Percentiles rank a stretch among this genome's conserved stretches.
Conservation (phyloP, 805 yeast species). For the Ogataea salicorniae region DNA sequence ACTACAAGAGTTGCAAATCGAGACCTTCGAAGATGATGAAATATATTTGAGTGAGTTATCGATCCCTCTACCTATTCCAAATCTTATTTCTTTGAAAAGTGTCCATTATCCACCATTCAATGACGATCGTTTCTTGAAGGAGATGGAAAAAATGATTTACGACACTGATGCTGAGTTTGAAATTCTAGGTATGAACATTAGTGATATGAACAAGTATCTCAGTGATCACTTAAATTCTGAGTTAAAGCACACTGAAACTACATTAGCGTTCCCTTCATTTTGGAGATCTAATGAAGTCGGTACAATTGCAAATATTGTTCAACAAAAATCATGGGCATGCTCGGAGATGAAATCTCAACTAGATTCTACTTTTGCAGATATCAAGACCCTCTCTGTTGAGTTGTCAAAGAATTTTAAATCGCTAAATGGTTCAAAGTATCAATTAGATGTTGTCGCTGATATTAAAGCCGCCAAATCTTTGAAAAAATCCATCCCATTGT, state of each 20-base stretch:
- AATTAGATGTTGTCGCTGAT: constrained; percentile 4
- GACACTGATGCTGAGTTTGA: constrained; percentile 28
- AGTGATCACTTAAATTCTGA: constrained; percentile 18
- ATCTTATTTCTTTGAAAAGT: constrained; percentile 15
- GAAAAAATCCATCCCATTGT: constrained; percentile 11
- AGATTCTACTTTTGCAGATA: background rate
- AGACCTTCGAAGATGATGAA: constrained; percentile 24
- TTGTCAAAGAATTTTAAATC: constrained; percentile 6
- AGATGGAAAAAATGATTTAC: constrained; percentile 26
- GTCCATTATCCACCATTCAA: constrained; percentile 20
- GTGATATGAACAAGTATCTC: constrained; percentile 18
- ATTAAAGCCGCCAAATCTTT: background rate
- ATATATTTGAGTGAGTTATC: constrained; percentile 18
- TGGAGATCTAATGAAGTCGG: constrained; percentile 30
- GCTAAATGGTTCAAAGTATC: constrained; percentile 5
- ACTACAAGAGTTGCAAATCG: constrained; percentile 2
- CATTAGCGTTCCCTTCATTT: constrained; percentile 17
- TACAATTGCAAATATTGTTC: constrained; percentile 14
- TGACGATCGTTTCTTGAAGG: constrained; percentile 14
- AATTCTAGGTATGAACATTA: constrained; percentile 20
- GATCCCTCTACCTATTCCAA: constrained; percentile 22
- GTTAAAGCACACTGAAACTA: constrained; percentile 22
- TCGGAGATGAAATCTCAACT: background rate
- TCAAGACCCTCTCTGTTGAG: constrained; percentile 1
- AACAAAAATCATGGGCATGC: background rate